Evolutionary conservation across 1,139 yeast genomes (phyloP), one percentile per base, ranked within the genome.

Genomic region (Blastobotrys arbuscula): DNA sequence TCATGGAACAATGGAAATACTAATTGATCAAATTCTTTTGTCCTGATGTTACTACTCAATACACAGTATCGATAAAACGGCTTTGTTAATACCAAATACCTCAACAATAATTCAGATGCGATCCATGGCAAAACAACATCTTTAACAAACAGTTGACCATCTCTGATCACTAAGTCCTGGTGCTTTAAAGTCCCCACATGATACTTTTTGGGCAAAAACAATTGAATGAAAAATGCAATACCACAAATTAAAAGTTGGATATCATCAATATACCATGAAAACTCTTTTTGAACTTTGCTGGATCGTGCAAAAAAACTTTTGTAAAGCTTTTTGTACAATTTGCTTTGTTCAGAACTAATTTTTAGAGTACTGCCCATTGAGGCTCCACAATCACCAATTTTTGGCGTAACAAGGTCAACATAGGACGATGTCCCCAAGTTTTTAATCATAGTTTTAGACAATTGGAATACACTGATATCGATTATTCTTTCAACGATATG

Each of bases 101-200:
- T 38, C 24, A 45, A 19, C 2, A 45, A n/a, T 2, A 39, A 9
- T 24, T 45, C 48, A 1, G 26, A 19, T 6, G 20, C 44, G 7
- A 34, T 34, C 48, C 48, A 45, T 15, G 48, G 48, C 12, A 45
- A 19, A 1, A 19, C 18, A 15, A 33, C 15, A 16, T 30, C 40
- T 19, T 19, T 13, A 7, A 44, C 18, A 12, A 19, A 19, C 24
- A 37, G 13, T 23, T 30, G 23, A 23, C 23, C 39, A 2, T 24
- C 20, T 18, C 6, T 12, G 24, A 33, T 16, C 10, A 18, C 18
- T 12, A 39, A 13, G 13, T 39, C 42, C 15, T n/a, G 10, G 6
- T 16, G 16, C 10, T 3, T 24, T 13, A 39, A 30, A 3, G n/a
- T 4, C 2, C 23, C 39, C 6, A 36, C 39, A 8, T 16, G 2